Conservation (phyloP, 1,139 yeast species). For the Yamadazyma diddensiae region DNA sequence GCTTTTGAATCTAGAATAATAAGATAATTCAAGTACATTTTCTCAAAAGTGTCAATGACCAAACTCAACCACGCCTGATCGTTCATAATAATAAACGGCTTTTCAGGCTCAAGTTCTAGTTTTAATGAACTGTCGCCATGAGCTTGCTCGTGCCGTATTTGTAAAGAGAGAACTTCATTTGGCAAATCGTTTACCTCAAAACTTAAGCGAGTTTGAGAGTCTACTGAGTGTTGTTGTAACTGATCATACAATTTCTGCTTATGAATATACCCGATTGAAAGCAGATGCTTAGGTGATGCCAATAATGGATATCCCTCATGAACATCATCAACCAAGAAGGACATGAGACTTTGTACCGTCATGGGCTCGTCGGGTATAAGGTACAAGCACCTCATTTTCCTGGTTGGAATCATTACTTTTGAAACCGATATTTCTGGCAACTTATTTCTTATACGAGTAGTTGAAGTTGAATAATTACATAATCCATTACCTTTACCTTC, state of each 20-base stretch:
- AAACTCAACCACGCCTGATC: conserved; percentile 35
- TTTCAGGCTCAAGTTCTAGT: conserved; percentile 19
- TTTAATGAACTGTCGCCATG: conserved; percentile 9
- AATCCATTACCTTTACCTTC: conserved; percentile 43
- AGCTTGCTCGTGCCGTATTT: conserved; percentile 23
- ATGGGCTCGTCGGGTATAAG: conserved; percentile 28
- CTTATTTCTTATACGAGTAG: conserved; percentile 26
- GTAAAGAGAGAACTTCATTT: conserved; percentile 21
- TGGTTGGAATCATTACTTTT: conserved; percentile 32
- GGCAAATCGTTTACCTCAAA: conserved; percentile 24
- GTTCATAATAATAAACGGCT: conserved; percentile 24
- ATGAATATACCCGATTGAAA: conserved; percentile 35
- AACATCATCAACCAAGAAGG: conserved; percentile 26
- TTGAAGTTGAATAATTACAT: conserved; percentile 31
- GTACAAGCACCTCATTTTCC: conserved; percentile 25
- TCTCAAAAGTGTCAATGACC: conserved; percentile 40
- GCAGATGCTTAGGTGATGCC: conserved; percentile 23
- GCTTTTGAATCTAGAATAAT: conserved; percentile 21
- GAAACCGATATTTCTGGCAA: conserved; percentile 34
- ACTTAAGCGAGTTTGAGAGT: conserved; percentile 18
- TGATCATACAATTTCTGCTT: conserved; percentile 24
- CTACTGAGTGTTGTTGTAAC: conserved; percentile 11
- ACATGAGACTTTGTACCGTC: conserved; percentile 19
- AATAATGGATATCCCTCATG: conserved; percentile 48
- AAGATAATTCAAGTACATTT: conserved; percentile 37